Percentiles rank a stretch among this genome's conserved stretches.
phyloP scores from a whole-genome alignment of 129 eudicot species.

The Artemisia annua region DNA sequence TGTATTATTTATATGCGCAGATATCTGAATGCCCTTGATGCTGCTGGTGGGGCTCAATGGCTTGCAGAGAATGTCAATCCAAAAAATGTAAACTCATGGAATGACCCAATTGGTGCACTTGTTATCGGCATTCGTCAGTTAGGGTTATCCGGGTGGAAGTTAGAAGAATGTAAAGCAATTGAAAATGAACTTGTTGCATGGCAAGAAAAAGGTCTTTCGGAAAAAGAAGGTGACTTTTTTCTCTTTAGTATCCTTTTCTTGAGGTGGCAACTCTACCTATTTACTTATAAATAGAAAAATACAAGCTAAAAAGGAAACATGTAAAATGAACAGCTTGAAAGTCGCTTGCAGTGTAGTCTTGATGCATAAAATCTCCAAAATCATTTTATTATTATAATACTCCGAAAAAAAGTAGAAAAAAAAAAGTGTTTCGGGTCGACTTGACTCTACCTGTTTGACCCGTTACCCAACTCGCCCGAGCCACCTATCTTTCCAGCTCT shows the following conservation, averaged over 20 bases:
- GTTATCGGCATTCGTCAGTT: constrained; percentile 71
- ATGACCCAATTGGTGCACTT: constrained; percentile 63
- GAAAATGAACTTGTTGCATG: constrained; percentile 79
- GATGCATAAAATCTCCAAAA: neutral
- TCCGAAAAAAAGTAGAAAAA: too few relatives aligned
- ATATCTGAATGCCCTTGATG: constrained; percentile 82
- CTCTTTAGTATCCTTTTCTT: neutral
- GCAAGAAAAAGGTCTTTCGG: constrained; percentile 70
- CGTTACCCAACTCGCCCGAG: neutral
- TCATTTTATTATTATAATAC: neutral
- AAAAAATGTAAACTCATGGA: constrained; percentile 60
- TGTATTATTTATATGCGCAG: constrained; percentile 34
- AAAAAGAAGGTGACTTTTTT: constrained; percentile 61
- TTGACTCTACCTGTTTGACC: neutral
- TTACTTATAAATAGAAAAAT: neutral
- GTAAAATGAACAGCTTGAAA: neutral
- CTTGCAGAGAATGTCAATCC: constrained; percentile 59
- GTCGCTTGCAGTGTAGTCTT: neutral
- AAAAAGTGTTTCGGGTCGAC: too few relatives aligned
- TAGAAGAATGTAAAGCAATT: constrained; percentile 77
- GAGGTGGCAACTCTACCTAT: neutral
- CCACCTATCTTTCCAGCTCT: neutral
- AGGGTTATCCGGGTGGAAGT: constrained; percentile 90
- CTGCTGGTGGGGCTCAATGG: constrained; percentile 75
- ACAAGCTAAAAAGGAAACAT: neutral